Conservation (phyloP, 306 rosid genomes). For the cucumber (Cucumis sativus) region Cucumber_9930_V3 NC_026656.2:1862001-1862500, state of each 20-base stretch:
- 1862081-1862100: neutral
- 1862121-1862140: neutral
- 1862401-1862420: neutral
- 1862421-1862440: neutral
- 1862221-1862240: neutral
- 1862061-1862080: neutral
- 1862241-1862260: conserved; percentile 7
- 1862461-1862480: neutral
- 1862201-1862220: neutral
- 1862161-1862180: neutral
- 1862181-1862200: neutral
- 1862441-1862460: neutral
- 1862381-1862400: conserved; percentile 22
- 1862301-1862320: conserved; percentile 37
- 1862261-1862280: conserved; percentile 44
- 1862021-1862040: neutral
- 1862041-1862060: neutral
- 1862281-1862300: conserved; percentile 44
- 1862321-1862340: conserved; percentile 28
- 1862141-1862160: neutral
- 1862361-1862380: conserved; percentile 20
- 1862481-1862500: neutral
- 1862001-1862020: neutral
- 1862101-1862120: neutral
- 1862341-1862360: conserved; percentile 23